phyloP scores from a whole-genome alignment of 805 yeast species.

The Huiozyma naganishii region DNA sequence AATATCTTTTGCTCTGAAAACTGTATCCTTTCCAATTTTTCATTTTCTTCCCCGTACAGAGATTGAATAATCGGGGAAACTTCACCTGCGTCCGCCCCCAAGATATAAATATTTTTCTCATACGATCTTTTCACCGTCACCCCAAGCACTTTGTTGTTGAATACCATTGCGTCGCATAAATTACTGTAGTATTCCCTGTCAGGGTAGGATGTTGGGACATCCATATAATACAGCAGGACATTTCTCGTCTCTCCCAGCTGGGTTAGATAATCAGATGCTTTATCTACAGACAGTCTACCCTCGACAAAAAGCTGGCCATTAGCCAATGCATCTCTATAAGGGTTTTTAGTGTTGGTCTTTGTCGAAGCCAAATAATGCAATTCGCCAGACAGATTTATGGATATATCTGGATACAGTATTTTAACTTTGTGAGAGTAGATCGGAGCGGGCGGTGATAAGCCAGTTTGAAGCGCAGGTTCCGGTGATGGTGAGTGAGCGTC shows the following conservation, averaged over 20 bases:
- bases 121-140: conserved; percentile 11
- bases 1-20: conserved; percentile 7
- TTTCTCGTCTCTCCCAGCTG: conserved; percentile 14
- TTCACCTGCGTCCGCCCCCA: conserved; percentile 16
- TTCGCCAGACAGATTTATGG: neutral
- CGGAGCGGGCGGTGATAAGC: neutral
- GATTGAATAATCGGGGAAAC: conserved; percentile 1
- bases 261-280: conserved; percentile 14
- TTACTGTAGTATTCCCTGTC: conserved; percentile 14
- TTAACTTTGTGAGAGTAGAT: neutral
- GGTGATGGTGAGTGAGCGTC: neutral
- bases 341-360: neutral
- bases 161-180: conserved; percentile 11
- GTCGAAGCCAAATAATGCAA: conserved; percentile 1
- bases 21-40: neutral
- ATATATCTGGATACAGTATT: neutral
- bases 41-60: neutral
- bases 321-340: conserved; percentile 16
- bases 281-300: conserved; percentile 20
- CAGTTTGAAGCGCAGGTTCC: neutral
- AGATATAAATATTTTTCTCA: conserved; percentile 28
- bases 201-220: conserved; percentile 2
- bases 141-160: conserved; percentile 16
- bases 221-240: conserved; percentile 13
- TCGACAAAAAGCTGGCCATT: conserved; percentile 30